Base-by-base conservation (phyloP, 2,329 filamentous ascomycete genomes). In the Aspergillus glaucus region DNA sequence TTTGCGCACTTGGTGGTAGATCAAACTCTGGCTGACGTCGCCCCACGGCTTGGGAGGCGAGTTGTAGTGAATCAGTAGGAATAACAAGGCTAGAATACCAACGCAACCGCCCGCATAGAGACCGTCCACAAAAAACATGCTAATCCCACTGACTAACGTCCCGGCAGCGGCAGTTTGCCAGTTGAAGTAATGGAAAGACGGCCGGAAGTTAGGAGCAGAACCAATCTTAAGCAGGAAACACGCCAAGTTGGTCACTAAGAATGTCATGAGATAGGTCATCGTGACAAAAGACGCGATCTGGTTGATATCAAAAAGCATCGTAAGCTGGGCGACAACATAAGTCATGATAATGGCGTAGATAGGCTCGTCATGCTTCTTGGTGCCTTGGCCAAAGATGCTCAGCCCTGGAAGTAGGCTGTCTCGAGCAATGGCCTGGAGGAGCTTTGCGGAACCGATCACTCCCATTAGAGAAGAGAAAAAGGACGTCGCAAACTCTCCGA, bases 191-290 rank as follows among this genome's bases (percentile, higher is more conserved):
- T 88, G 86, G 67, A 95, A 95, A 0, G 86, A 88, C 0, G 89
- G 89, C 21, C 89, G 78, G 58, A 95, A 95, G 62, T 95, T 95
- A 3, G 89, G 89, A 0, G 89, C 89, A 1, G 89, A 92, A 1
- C 88, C 86, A 49, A 95, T 85, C 64, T 92, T 92, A 48, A 95
- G 76, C 1, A 94, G 73, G 59, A 95, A 94, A 57, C 88, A 94
- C 6, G 89, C 89, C 7, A 94, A 70, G 55, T 95, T 94, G 68
- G 88, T 93, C 37, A 92, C 87, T 45, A 94, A 80, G 61, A 94
- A 95, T 0, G 89, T 95, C 85, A 94, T 92, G 61, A 93, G 81
- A 63, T 93, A 94, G 14, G 87, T 87, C 87, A 94, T 94, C 2
- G 89, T 92, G 42, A 94, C 88, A 49, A 94, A 83, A 0, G 88